Evolutionary conservation across 2,329 filamentous ascomycete species (phyloP).

Genomic region (Endocalyx cinctus): DNA sequence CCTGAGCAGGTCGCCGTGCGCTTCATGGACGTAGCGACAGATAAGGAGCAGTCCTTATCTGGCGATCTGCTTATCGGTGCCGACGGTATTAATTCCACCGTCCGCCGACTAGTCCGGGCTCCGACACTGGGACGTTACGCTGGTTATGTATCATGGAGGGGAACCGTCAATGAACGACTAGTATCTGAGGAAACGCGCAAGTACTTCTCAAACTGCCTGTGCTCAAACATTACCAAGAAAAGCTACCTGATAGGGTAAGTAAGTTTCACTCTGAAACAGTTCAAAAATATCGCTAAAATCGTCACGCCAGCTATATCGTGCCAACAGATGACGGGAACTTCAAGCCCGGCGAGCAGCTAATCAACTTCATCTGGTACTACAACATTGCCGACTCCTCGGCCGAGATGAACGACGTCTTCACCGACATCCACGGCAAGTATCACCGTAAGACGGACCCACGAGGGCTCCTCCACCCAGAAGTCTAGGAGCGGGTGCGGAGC

Average conservation of each 20-base stretch:
- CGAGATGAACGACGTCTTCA: slow-evolving; percentile 38
- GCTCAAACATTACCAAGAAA: slow-evolving; percentile 8
- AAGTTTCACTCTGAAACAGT: not conserved
- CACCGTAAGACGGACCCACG: slow-evolving; percentile 39
- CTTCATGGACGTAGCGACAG: slow-evolving; percentile 17
- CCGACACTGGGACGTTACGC: slow-evolving; percentile 17
- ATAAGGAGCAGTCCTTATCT: slow-evolving; percentile 20
- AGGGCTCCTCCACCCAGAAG: slow-evolving; percentile 31
- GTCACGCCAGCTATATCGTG: slow-evolving; percentile 33
- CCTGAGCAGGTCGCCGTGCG: slow-evolving; percentile 11
- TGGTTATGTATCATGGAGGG: slow-evolving; percentile 25
- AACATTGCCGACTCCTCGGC: slow-evolving; percentile 33
- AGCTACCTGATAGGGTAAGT: slow-evolving; percentile 20
- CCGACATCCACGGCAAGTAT: slow-evolving; percentile 32
- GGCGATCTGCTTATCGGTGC: slow-evolving; percentile 30
- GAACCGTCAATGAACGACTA: slow-evolving; percentile 15
- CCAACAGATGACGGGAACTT: slow-evolving; percentile 36
- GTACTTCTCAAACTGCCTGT: slow-evolving; percentile 13
- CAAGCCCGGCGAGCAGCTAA: slow-evolving; percentile 32
- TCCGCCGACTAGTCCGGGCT: slow-evolving; percentile 19
- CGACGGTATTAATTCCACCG: slow-evolving; percentile 27
- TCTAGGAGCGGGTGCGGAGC: slow-evolving; percentile 30
- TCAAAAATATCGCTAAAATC: not conserved
- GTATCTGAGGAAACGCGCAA: slow-evolving; percentile 14
- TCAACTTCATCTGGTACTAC: slow-evolving; percentile 45